Evolutionary conservation across 177 flowering plant species (phyloP), one percentile per base, ranked within the genome.

Genomic region (Telopea speciosissima): DNA sequence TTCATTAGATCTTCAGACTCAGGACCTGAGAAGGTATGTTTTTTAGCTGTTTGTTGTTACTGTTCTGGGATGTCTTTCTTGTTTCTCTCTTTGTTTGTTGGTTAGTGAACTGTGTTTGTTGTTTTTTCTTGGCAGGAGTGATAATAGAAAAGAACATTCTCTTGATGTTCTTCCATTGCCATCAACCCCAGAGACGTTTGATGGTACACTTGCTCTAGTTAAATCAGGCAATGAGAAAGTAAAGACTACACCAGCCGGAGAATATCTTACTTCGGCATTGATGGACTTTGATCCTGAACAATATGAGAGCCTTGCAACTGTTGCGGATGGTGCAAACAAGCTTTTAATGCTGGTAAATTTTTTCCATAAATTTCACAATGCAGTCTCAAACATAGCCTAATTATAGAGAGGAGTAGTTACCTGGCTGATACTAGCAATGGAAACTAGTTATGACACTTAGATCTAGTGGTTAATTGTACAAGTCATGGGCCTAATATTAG

Each of bases 291-390:
- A 93, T 83, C 96, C 97, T 58, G 99, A 93, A 8, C 98, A 90
- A 63, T 87, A 85, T 80, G 98, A 93, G 67, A 81, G 97, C 73
- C 88, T 87, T 78, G 99, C 99, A 66, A 89, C 98, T 33, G 83
- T 96, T 76, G 88, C 99, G 44, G 99, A 96, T 85, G 99, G 99
- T 62, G 98, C 98, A 76, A 96, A 96, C 83, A 96, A 96, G 81
- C 96, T 96, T 67, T 82, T 96, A 80, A 96, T 96, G 99, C 86
- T 93, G 95, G 99, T 96, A n/a, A n/a, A 89, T 42, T 66, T 65
- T 71, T 23, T 23, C 31, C 28, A 54, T 44, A 23, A 25, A 42
- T 21, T 69, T 74, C n/a, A 44, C 45, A 12, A n/a, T 0, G 7
- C 14, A 68, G 66, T 65, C 69, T 44, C 9, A 36, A 36, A 36